Base-by-base conservation (phyloP, 2,329 filamentous ascomycete genomes). In the Camillea tinctor region DNA sequence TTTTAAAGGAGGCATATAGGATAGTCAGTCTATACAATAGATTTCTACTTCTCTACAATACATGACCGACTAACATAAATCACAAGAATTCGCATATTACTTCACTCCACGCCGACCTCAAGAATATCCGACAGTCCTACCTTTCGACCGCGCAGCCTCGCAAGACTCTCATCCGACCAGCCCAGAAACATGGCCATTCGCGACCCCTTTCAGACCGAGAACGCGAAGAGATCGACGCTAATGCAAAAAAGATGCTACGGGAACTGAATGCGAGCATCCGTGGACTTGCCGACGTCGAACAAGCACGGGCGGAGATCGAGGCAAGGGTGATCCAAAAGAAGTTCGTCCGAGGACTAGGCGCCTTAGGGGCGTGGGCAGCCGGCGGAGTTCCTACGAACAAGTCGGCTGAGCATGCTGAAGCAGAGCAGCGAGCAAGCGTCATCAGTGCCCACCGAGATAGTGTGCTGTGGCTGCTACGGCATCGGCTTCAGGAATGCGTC, bases 1-100 rank as follows among this genome's bases (percentile, higher is more conserved):
- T 98, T 73, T 80, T 98, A 36, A 93, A 94, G 72, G 94, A 98
- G 77, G 95, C 95, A 56, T 95, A 96, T 77, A 87, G 90, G 73
- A 97, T 98, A 75, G 93, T 96, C 79, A 71, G 84, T 75, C 55
- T 64, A 52, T 52, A 13, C 68, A 65, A 62, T 65, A 55, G 19
- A 6, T 20, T 21, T 0, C 13, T 8, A 26, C 24, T 24, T 24
- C 40, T 1, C 9, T 20, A 11, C 22, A 20, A 53, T 48, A 53
- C 13, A 30, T 9, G 7, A 30, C 50, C 58, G 21, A 56, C 55
- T 64, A 50, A 59, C 59, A 5, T 49, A 17, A 40, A 23, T 26
- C n/a, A 30, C 17, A 58, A 72, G 93, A 95, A 96, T 73, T 84
- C 88, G 7, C 92, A 96, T 73, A 96, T 98, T 62, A 78, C 85